phyloP scores from a whole-genome alignment of 768 basidiomycete species.

The Austroboletus festivus region DNA sequence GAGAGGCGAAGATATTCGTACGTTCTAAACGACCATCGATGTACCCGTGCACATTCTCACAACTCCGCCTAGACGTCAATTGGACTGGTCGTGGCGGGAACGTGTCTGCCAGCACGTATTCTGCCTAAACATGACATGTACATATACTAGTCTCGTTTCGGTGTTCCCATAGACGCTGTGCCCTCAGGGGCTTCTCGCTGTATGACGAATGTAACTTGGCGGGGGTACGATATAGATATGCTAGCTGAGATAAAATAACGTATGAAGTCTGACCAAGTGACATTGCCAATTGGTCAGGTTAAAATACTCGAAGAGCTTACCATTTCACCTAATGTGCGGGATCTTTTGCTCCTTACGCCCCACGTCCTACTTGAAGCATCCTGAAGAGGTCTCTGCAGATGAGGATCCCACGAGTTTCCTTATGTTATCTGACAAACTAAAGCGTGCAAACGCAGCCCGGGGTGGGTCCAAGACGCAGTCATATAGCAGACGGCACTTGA shows the following conservation, averaged over 20 bases:
- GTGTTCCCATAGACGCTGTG: slow-evolving; percentile 12
- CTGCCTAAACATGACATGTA: slow-evolving; percentile 41
- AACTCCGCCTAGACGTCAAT: slow-evolving; percentile 70
- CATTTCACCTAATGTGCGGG: slow-evolving; percentile 59
- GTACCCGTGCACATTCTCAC: slow-evolving; percentile 2
- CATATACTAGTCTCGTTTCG: slow-evolving; percentile 1
- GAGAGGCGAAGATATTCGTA: slow-evolving; percentile 83
- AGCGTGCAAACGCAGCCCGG: slow-evolving; percentile 51
- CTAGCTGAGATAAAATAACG: slow-evolving; percentile 5
- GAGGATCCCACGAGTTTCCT: slow-evolving; percentile 21
- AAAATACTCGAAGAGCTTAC: too few species aligned
- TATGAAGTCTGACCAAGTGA: too few species aligned
- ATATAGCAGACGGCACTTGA: background rate
- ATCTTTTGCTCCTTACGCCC: slow-evolving; percentile 56
- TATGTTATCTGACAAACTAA: slow-evolving; percentile 35
- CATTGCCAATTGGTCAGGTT: too few species aligned
- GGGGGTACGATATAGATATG: slow-evolving; percentile 15
- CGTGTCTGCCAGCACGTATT: slow-evolving; percentile 87
- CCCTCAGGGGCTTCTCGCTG: background rate
- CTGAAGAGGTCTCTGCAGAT: too few species aligned
- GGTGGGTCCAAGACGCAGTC: slow-evolving; percentile 39
- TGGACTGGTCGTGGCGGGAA: slow-evolving; percentile 98
- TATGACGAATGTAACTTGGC: slow-evolving; percentile 13
- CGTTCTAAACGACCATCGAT: slow-evolving; percentile 33
- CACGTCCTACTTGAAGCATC: slow-evolving; percentile 4